Percentiles rank a stretch among this genome's conserved stretches.
These are phyloP conservation scores for Eimeria maxima DNA, from an alignment of 169 alveolate genomes.

Conservation along the genomic window DNA sequence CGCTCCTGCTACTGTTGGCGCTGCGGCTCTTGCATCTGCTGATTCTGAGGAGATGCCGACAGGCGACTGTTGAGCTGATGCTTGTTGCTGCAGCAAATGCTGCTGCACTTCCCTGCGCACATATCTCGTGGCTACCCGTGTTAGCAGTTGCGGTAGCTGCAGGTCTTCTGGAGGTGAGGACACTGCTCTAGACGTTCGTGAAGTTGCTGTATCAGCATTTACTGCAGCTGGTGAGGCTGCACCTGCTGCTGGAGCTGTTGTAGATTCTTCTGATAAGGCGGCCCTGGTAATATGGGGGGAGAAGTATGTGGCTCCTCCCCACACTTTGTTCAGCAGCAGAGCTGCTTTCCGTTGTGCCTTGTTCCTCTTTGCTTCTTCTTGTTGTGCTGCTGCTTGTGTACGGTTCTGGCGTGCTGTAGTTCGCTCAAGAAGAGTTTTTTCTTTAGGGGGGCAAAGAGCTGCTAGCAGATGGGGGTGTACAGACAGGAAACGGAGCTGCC, in stretches of 20 bases:
- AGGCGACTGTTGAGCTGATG: not conserved
- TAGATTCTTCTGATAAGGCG: not conserved
- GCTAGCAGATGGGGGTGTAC: slow-evolving; percentile 19
- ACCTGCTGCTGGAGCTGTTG: not conserved
- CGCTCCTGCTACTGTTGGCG: not conserved
- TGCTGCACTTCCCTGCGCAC: slow-evolving; percentile 10
- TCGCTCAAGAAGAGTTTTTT: not conserved
- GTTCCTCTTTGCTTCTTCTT: not conserved
- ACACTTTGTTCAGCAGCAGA: slow-evolving; percentile 17
- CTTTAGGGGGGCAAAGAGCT: slow-evolving; percentile 23
- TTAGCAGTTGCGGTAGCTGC: slow-evolving; percentile 33
- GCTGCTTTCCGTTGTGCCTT: not conserved
- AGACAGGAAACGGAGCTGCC: slow-evolving; percentile 46
- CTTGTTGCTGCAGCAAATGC: slow-evolving; percentile 33
- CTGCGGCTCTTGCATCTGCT: not conserved
- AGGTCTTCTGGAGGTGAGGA: not conserved
- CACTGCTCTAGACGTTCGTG: not conserved
- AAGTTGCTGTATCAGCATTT: not conserved
- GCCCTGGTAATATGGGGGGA: not conserved
- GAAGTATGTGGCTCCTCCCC: slow-evolving; percentile 37
- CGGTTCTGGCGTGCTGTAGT: not conserved
- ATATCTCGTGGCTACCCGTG: not conserved
- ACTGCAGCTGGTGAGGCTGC: not conserved
- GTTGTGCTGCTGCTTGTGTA: not conserved
- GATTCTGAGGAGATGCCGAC: not conserved